phyloP scores from a whole-genome alignment of 2,329 filamentous ascomycete species.

The Dothideomycetes sp. region DNA sequence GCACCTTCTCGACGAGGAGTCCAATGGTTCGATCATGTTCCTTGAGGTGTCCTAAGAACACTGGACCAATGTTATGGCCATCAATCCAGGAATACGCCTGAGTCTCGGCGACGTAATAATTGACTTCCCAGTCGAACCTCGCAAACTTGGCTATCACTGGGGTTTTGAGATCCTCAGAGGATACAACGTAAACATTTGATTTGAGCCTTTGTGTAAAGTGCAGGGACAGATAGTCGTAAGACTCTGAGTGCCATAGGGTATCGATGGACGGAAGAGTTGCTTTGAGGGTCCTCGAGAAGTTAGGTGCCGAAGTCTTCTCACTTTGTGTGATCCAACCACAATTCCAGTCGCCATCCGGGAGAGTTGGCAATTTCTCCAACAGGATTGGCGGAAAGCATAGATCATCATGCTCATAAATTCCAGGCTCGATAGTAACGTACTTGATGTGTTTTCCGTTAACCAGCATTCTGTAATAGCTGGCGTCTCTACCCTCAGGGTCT shows the following conservation, averaged over 20 bases:
- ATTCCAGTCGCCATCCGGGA: slow-evolving; percentile 37
- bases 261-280: slow-evolving; percentile 19
- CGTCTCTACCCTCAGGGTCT: no score
- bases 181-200: slow-evolving; percentile 17
- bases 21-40: slow-evolving; percentile 33
- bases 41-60: slow-evolving; percentile 32
- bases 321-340: slow-evolving; percentile 27
- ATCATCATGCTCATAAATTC: slow-evolving; percentile 26
- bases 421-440: slow-evolving; percentile 33
- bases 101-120: slow-evolving; percentile 30
- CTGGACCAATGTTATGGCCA: slow-evolving; percentile 28
- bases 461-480: slow-evolving; percentile 21
- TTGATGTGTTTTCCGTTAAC: slow-evolving; percentile 31
- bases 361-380: slow-evolving; percentile 28
- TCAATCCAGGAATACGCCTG: slow-evolving; percentile 30
- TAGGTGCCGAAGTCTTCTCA: slow-evolving; percentile 18
- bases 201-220: slow-evolving; percentile 3
- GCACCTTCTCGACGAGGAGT: slow-evolving; percentile 29
- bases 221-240: slow-evolving; percentile 30
- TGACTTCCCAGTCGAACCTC: slow-evolving; percentile 31
- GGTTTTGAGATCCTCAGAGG: background rate
- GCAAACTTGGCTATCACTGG: slow-evolving; percentile 31
- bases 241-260: slow-evolving; percentile 28
- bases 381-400: slow-evolving; percentile 28
- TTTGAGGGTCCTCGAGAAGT: background rate